A percentile compares a stretch with the other conserved stretches of the same genome.
These are phyloP conservation scores for Didymella segeticola DNA, from an alignment of 2,329 filamentous ascomycete genomes.

Conservation along the genomic window DNA sequence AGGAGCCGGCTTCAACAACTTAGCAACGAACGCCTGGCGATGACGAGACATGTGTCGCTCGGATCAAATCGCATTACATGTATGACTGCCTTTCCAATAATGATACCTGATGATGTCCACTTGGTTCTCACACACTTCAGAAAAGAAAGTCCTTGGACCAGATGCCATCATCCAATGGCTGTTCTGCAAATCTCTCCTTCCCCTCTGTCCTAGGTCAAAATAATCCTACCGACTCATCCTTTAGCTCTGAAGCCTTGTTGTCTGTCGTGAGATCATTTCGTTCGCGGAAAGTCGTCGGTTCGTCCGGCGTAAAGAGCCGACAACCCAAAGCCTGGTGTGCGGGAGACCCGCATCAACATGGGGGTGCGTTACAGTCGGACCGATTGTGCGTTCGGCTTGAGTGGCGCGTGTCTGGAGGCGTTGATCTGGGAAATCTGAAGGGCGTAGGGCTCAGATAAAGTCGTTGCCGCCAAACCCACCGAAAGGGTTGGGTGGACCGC, in stretches of 20 bases:
- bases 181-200: background rate
- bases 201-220: background rate
- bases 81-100: too few relatives aligned
- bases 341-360: background rate
- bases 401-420: background rate
- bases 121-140: too few relatives aligned
- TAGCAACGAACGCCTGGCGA: too few relatives aligned
- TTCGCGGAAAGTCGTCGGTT: background rate
- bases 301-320: background rate
- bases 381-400: background rate
- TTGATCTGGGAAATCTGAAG: background rate
- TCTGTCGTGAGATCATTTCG: background rate
- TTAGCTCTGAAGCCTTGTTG: background rate
- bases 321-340: background rate
- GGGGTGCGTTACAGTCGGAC: background rate
- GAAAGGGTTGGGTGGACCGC: constrained; percentile 63
- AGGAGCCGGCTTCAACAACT: too few relatives aligned
- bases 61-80: too few relatives aligned
- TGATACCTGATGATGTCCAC: too few relatives aligned
- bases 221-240: background rate
- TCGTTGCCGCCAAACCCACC: constrained; percentile 67
- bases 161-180: background rate
- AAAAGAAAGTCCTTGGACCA: background rate
- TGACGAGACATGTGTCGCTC: too few relatives aligned
- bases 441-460: constrained; percentile 54